A percentile compares a stretch with the other conserved stretches of the same genome.
phyloP scores from a whole-genome alignment of 1,284 basidiomycete species.

The Mycena citricolor region DNA sequence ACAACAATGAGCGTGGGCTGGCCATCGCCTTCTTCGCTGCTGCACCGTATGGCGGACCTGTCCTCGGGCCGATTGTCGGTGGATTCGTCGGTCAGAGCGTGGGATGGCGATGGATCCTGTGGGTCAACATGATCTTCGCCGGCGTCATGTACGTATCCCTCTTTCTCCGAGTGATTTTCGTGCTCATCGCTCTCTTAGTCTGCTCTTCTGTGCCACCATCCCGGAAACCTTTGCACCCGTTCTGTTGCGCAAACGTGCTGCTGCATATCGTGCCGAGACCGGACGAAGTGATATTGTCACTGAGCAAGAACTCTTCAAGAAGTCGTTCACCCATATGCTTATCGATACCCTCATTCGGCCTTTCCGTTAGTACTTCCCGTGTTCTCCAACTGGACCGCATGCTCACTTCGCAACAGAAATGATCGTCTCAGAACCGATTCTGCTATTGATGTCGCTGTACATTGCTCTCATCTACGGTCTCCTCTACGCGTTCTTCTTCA shows the following conservation, averaged over 20 bases:
- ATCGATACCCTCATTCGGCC: constrained; percentile 34
- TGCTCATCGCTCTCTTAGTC: constrained; percentile 2
- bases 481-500: constrained; percentile 22
- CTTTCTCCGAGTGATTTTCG: neutral
- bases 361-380: constrained; percentile 30
- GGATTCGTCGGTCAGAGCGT: constrained; percentile 34
- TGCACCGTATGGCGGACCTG: constrained; percentile 31
- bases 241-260: constrained; percentile 42
- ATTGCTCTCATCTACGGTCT: constrained; percentile 21
- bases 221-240: constrained; percentile 46
- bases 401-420: constrained; percentile 30
- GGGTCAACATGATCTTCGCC: constrained; percentile 43
- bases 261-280: constrained; percentile 36
- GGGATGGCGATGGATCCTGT: constrained; percentile 51
- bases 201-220: constrained; percentile 23
- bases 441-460: constrained; percentile 20
- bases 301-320: constrained; percentile 38
- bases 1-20: constrained; percentile 24
- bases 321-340: constrained; percentile 26
- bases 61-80: constrained; percentile 43
- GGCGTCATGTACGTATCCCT: constrained; percentile 30
- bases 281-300: constrained; percentile 36
- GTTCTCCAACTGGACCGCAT: constrained; percentile 34
- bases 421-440: constrained; percentile 17
- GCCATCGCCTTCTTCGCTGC: constrained; percentile 25